Percentiles rank a stretch among this genome's conserved stretches.
These are phyloP conservation scores for Cytospora leucostoma DNA, from an alignment of 2,329 filamentous ascomycete species.

Conservation along the genomic window DNA sequence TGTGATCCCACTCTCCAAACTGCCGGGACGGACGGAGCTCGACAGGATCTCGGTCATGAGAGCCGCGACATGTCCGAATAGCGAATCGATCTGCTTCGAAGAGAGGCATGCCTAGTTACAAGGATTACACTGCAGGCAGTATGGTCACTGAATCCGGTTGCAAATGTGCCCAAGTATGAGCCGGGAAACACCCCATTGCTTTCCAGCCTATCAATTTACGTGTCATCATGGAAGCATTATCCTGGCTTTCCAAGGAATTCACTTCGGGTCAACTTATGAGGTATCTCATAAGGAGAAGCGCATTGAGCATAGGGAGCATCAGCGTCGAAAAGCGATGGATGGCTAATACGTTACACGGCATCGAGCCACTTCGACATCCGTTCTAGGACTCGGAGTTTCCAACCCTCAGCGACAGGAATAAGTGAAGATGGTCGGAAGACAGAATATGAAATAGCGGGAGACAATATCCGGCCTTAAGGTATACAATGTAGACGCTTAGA, in stretches of 20 bases:
- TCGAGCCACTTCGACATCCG: not conserved
- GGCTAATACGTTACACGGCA: not conserved
- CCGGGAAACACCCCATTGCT: not conserved
- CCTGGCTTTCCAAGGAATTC: not conserved
- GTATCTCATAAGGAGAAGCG: not conserved
- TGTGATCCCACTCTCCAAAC: not conserved
- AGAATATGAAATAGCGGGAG: not conserved
- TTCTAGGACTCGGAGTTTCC: not conserved
- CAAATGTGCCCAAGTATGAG: not conserved
- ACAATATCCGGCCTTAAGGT: no score
- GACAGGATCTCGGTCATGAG: conserved; percentile 7
- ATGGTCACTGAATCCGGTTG: not conserved
- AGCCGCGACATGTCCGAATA: not conserved
- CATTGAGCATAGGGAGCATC: not conserved
- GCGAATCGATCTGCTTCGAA: not conserved
- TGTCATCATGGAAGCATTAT: not conserved
- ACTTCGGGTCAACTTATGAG: not conserved
- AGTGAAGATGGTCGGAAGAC: not conserved
- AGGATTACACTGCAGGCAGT: not conserved
- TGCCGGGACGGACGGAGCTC: conserved; percentile 12
- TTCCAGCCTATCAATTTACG: not conserved
- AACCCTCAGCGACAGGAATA: no score
- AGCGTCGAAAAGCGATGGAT: not conserved
- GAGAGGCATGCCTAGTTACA: not conserved
- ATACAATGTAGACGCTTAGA: no score